These are phyloP conservation scores for Ustilago loliicola DNA, from an alignment of 1,284 basidiomycete genomes.

Conservation along the genomic window DNA sequence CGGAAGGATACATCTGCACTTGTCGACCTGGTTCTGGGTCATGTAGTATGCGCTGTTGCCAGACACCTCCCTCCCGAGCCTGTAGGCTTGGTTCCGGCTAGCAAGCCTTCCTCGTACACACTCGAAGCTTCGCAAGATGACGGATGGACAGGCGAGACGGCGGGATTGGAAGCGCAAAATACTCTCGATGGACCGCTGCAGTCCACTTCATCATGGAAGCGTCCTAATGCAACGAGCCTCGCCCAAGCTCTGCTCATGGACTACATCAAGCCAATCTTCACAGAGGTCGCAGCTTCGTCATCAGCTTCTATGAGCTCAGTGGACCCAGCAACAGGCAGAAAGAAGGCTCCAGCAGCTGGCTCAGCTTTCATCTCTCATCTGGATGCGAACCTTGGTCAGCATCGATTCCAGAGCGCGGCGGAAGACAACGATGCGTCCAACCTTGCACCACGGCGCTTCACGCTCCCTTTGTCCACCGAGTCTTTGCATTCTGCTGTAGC, in stretches of 20 bases:
- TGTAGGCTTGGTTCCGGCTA: background rate
- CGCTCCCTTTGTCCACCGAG: background rate
- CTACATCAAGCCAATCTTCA: slow-evolving; percentile 45
- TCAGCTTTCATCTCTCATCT: slow-evolving; percentile 26
- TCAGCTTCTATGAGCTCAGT: slow-evolving; percentile 17
- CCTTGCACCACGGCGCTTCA: slow-evolving; percentile 18
- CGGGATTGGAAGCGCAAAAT: background rate
- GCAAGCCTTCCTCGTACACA: background rate
- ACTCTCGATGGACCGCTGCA: background rate
- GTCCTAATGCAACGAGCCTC: background rate
- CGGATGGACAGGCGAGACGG: slow-evolving; percentile 16
- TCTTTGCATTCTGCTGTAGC: background rate
- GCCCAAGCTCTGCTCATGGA: slow-evolving; percentile 24
- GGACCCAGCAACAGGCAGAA: slow-evolving; percentile 28
- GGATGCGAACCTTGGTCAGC: slow-evolving; percentile 28
- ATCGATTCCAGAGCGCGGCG: slow-evolving; percentile 29
- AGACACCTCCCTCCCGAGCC: slow-evolving; percentile 8
- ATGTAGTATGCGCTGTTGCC: slow-evolving; percentile 27
- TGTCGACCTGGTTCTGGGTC: slow-evolving; percentile 23
- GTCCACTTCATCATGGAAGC: background rate
- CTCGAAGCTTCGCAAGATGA: slow-evolving; percentile 12
- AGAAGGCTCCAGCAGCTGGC: slow-evolving; percentile 15
- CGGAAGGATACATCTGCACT: no score
- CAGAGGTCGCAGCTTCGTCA: slow-evolving; percentile 20
- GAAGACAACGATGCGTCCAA: slow-evolving; percentile 29